Evolutionary conservation across 1,284 basidiomycete species (phyloP), one percentile per base, ranked within the genome.

Genomic region (Ustilago crameri): DNA sequence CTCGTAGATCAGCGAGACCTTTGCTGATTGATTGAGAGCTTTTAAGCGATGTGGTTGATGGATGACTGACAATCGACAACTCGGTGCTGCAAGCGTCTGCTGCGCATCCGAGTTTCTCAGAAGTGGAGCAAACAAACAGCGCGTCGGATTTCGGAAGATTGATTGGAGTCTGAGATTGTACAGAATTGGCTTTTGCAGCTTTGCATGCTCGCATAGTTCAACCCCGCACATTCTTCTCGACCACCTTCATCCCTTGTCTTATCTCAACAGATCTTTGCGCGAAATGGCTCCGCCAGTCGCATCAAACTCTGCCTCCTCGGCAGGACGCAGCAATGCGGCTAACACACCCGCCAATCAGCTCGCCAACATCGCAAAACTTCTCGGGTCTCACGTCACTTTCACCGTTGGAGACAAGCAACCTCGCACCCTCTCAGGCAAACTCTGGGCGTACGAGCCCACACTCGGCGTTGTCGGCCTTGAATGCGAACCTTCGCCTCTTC

Each of bases 401-500:
- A 71, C 68, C 9, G 53, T 74, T 38, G 71, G 71, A 52, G 63
- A 66, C 26, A 66, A 59, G 34, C 57, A 55, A 35, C 23, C 58
- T 9, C 60, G 66, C 7, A 59, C 52, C 0, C n/a, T 75, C 3
- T 62, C 66, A 8, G 81, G 81, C 24, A 75, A 75, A 24, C 67
- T 82, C 10, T 82, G 75, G 76, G 75, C 80, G 5, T 80, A 77
- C 41, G 81, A 82, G 32, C 64, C 72, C n/a, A 54, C 42, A 5
- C 57, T 75, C 24, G 76, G 75, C 32, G 35, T 77, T 20, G 63
- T 80, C 34, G 79, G 66, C 5, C 73, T 82, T 10, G 81, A 82
- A 55, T 76, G 73, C 27, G 62, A 49, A 17, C 24, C 64, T 8
- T 52, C 9, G 9, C n/a, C 53, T 15, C 55, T 74, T 15, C 70